Base-by-base conservation (phyloP, 1,139 yeast genomes). In the Candida anutae region DNA sequence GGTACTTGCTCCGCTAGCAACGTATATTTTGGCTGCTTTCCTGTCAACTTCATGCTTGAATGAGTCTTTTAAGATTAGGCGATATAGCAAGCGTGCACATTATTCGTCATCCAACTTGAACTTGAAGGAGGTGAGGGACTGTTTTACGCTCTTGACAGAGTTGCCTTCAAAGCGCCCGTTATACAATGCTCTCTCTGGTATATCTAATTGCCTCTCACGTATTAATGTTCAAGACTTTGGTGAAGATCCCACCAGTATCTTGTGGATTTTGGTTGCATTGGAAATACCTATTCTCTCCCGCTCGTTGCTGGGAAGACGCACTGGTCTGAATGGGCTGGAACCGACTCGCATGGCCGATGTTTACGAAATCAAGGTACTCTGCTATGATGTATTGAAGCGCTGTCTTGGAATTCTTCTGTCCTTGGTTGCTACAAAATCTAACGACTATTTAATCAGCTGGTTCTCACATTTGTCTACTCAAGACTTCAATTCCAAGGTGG, bases 341-440 rank as follows among this genome's bases (percentile, higher is more conserved):
- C 11, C 27, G 28, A 26, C 24, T 15, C 23, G 49, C 28, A 62
- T 64, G 63, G 51, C 62, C 21, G 68, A 68, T 18, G 51, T 64
- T 0, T 65, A 70, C 0, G 81, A 76, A 39, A 62, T 79, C 9
- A 68, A 68, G 35, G 52, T 69, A 0, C 42, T 77, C 11, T 63
- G 77, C 15, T 77, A 75, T 43, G 88, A 82, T 28, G 62, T 85
- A 3, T 46, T 77, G 15, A 81, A 79, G 43, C 59, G 88, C 27
- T 54, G 74, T 3, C 55, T 83, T 22, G 94, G 94, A 0, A 57
- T 79, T 4, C 41, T 84, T 27, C 64, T 90, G 1, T 67, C 75
- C 38, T 42, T 69, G 4, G 62, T 66, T 18, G 48, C 64, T 3
- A 42, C 54, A 1, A 46, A 57, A 9, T 48, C 68, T 3, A 46